phyloP scores from a whole-genome alignment of 176 grass and related monocot genomes.

The Saccharum officinarum region DNA sequence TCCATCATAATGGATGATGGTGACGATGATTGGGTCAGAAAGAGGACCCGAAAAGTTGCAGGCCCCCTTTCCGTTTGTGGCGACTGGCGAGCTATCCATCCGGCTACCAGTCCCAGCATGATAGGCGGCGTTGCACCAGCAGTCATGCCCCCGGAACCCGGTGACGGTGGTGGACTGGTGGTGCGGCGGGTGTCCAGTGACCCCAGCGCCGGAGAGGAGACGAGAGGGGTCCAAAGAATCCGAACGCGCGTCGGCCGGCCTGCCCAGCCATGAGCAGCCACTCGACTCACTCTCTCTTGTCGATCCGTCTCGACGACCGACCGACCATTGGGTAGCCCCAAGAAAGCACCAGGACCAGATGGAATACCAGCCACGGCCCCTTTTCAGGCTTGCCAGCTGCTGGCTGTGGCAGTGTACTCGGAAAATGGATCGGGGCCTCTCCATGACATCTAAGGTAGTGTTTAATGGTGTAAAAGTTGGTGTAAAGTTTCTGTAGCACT shows the following conservation, averaged over 20 bases:
- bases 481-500: too few species aligned
- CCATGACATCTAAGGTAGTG: too few species aligned
- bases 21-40: constrained; percentile 26
- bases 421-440: not conserved
- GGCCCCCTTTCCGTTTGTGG: constrained; percentile 1
- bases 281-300: not conserved
- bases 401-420: not conserved
- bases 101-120: not conserved
- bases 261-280: not conserved
- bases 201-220: not conserved
- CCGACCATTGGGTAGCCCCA: constrained; percentile 14
- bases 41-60: not conserved
- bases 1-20: not conserved
- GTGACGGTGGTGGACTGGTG: not conserved
- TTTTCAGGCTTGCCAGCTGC: not conserved
- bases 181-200: not conserved
- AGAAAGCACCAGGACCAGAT: not conserved
- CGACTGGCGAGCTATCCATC: not conserved
- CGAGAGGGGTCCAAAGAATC: constrained; percentile 25
- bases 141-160: too few species aligned
- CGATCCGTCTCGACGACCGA: not conserved
- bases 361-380: not conserved
- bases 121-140: not conserved
- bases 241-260: not conserved
- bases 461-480: too few species aligned